These are phyloP conservation scores for Dryas drummondii DNA, from an alignment of 306 rosid species.

Conservation along the genomic window DNA sequence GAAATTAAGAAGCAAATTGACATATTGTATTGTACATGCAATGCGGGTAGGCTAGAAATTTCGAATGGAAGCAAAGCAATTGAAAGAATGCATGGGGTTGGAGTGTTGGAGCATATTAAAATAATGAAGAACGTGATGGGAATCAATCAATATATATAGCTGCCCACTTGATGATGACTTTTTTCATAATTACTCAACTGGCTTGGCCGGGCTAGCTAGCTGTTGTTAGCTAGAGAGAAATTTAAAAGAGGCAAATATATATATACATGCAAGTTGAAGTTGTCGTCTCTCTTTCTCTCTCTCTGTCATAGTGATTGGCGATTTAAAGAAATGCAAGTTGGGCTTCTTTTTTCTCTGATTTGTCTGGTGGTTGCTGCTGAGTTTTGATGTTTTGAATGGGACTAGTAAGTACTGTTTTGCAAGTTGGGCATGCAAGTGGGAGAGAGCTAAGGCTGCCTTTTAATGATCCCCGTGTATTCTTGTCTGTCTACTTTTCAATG, in stretches of 20 bases:
- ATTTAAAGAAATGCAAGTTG: slow-evolving; percentile 35
- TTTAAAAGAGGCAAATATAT: background rate
- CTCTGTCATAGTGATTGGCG: background rate
- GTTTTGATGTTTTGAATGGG: slow-evolving; percentile 29
- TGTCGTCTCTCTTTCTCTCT: background rate
- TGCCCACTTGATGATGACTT: background rate
- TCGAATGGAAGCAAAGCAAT: background rate
- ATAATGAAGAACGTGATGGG: slow-evolving; percentile 27
- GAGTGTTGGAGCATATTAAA: background rate
- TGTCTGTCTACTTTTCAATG: slow-evolving; percentile 37
- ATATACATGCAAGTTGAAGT: slow-evolving; percentile 1
- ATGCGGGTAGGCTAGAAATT: too few species aligned
- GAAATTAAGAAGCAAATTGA: too few species aligned
- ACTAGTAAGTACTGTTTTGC: slow-evolving; percentile 32
- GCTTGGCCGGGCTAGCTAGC: background rate
- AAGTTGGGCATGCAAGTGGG: slow-evolving; percentile 65
- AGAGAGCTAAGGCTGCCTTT: slow-evolving; percentile 22
- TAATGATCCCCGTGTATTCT: slow-evolving; percentile 40
- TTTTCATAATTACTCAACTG: too few species aligned
- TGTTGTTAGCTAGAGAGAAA: background rate
- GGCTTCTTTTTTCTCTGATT: background rate
- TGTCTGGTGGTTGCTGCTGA: background rate
- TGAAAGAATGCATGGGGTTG: slow-evolving; percentile 4
- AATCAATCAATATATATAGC: slow-evolving; percentile 4
- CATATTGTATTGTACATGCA: too few species aligned